These are phyloP conservation scores for Colletotrichum cereale DNA, from an alignment of 2,329 filamentous ascomycete genomes.

Conservation along the genomic window DNA sequence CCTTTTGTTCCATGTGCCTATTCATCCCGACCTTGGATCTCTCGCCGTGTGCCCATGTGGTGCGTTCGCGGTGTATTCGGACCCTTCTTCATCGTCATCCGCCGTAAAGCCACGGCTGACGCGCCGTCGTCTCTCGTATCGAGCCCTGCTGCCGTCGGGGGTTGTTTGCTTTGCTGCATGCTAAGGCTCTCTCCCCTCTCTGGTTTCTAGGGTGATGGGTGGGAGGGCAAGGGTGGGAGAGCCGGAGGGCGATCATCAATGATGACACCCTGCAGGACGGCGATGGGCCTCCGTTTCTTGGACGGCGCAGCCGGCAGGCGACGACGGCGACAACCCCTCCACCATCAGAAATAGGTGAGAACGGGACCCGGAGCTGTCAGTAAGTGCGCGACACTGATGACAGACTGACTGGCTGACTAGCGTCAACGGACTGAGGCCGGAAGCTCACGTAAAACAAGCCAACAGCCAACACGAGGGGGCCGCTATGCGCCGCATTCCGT, in stretches of 20 bases:
- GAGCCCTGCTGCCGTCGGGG: not conserved
- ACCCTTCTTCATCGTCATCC: constrained; percentile 1
- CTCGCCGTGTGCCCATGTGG: not conserved
- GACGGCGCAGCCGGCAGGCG: constrained; percentile 11
- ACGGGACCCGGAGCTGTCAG: not conserved
- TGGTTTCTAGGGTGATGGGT: constrained; percentile 40
- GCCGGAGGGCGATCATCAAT: constrained; percentile 28
- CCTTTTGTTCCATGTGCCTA: constrained; percentile 7
- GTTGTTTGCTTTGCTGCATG: constrained; percentile 31
- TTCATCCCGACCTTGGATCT: constrained; percentile 2
- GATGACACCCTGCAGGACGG: constrained; percentile 37
- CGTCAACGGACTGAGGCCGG: constrained; percentile 9
- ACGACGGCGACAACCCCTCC: constrained; percentile 5
- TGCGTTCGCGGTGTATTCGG: not conserved
- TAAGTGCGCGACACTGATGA: not conserved
- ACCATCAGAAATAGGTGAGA: not conserved
- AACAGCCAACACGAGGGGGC: constrained; percentile 18
- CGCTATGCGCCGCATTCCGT: not conserved
- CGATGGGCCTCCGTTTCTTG: constrained; percentile 36
- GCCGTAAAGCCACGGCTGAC: constrained; percentile 10
- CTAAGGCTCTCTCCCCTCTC: constrained; percentile 10
- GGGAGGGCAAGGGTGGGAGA: constrained; percentile 18
- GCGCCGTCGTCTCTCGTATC: constrained; percentile 10
- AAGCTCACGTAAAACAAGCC: not conserved
- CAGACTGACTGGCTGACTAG: not conserved